Percentiles rank a stretch among this genome's conserved stretches.
Evolutionary conservation across 768 basidiomycete genomes (phyloP).

Genomic region (Boletus fagicola): DNA sequence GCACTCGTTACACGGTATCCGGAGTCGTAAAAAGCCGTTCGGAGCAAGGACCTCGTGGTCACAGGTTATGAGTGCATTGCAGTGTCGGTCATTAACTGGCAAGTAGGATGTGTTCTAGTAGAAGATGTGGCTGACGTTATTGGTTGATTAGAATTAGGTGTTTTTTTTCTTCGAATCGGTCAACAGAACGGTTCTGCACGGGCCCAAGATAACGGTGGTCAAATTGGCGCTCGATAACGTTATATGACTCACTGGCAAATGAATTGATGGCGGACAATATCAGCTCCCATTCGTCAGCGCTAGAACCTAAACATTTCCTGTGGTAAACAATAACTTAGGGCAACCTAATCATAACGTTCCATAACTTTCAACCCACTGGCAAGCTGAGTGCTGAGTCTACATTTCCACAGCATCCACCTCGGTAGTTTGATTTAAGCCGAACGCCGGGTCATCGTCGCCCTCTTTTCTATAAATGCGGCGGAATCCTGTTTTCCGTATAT

Average conservation of each 20-base stretch:
- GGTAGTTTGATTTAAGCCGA: neutral
- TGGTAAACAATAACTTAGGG: neutral
- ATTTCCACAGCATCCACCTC: neutral
- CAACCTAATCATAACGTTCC: constrained; percentile 2
- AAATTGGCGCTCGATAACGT: neutral
- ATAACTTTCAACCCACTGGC: neutral
- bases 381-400: neutral
- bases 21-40: neutral
- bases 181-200: neutral
- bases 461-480: constrained; percentile 9
- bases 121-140: constrained; percentile 5
- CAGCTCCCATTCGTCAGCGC: constrained; percentile 2
- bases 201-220: neutral
- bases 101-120: neutral
- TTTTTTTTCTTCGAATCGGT: neutral
- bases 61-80: neutral
- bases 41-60: neutral
- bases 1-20: neutral
- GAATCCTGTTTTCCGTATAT: neutral
- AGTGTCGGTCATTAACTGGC: neutral
- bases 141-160: neutral
- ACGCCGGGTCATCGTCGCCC: neutral
- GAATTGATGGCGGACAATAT: neutral
- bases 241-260: neutral
- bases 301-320: neutral